phyloP scores from a whole-genome alignment of 2,329 filamentous ascomycete species.

The Annulohypoxylon truncatum region DNA sequence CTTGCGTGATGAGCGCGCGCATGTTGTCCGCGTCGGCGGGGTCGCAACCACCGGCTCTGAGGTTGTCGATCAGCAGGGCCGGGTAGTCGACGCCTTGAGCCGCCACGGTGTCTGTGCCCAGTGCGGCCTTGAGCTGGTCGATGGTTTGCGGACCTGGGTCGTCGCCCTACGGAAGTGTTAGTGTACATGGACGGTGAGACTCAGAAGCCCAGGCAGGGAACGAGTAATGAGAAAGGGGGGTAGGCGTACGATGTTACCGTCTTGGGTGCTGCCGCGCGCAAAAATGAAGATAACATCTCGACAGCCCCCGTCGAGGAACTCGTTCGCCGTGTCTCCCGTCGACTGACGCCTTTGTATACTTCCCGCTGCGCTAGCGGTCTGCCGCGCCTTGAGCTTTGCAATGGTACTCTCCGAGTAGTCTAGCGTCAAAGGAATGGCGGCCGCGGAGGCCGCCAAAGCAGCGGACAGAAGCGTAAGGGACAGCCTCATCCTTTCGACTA shows the following conservation, averaged over 20 bases:
- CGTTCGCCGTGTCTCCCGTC: slow-evolving; percentile 48
- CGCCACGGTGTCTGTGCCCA: slow-evolving; percentile 37
- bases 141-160: slow-evolving; percentile 46
- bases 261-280: slow-evolving; percentile 55
- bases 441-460: slow-evolving; percentile 6
- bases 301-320: slow-evolving; percentile 52
- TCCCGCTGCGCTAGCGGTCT: neutral
- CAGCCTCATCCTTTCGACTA: slow-evolving; percentile 20
- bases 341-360: slow-evolving; percentile 12
- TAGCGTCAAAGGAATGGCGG: slow-evolving; percentile 24
- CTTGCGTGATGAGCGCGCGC: slow-evolving; percentile 49
- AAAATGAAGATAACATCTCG: slow-evolving; percentile 54
- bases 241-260: slow-evolving; percentile 54
- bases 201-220: neutral
- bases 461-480: slow-evolving; percentile 17
- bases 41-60: slow-evolving; percentile 49
- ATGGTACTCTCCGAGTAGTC: slow-evolving; percentile 32
- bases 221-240: neutral
- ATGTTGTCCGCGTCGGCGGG: slow-evolving; percentile 50
- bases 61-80: slow-evolving; percentile 42
- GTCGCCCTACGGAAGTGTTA: slow-evolving; percentile 37
- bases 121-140: slow-evolving; percentile 42
- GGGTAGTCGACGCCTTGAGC: slow-evolving; percentile 47
- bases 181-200: neutral
- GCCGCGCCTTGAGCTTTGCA: slow-evolving; percentile 15